Percentiles rank a stretch among this genome's conserved stretches.
Conservation (phyloP, 179 eudicot species). For the Silene vulgaris region DNA sequence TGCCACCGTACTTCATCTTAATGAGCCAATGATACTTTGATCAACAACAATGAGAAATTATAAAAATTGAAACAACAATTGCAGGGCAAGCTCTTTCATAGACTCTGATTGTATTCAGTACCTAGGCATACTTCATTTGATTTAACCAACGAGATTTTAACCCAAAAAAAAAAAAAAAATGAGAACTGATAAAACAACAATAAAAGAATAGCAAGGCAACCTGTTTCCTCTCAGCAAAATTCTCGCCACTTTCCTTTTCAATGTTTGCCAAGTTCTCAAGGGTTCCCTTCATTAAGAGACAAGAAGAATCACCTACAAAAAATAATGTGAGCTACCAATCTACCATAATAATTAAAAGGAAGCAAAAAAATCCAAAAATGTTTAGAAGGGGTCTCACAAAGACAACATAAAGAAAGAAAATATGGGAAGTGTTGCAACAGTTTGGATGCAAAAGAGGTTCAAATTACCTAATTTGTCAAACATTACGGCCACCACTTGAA, state of each 20-base stretch:
- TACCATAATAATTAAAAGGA: not conserved
- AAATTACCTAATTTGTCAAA: constrained; percentile 82
- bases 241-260: constrained; percentile 74
- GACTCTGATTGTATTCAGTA: not conserved
- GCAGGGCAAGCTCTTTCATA: not conserved
- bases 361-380: not conserved
- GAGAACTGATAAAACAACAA: not conserved
- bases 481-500: constrained; percentile 70
- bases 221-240: constrained; percentile 76
- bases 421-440: not conserved
- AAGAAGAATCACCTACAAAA: constrained; percentile 51
- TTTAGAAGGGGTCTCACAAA: not conserved
- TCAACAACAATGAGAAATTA: too few species aligned
- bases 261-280: constrained; percentile 64
- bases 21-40: too few species aligned
- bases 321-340: not conserved
- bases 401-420: not conserved
- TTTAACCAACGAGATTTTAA: not conserved
- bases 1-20: too few species aligned
- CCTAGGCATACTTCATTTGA: not conserved
- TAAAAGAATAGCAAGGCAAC: constrained; percentile 29
- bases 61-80: too few species aligned
- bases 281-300: constrained; percentile 49
- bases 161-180: not conserved
- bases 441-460: not conserved